A percentile compares a stretch with the other conserved stretches of the same genome.
These are phyloP conservation scores for Penicillium odoratum DNA, from an alignment of 495 filamentous ascomycete species.

Conservation along the genomic window DNA sequence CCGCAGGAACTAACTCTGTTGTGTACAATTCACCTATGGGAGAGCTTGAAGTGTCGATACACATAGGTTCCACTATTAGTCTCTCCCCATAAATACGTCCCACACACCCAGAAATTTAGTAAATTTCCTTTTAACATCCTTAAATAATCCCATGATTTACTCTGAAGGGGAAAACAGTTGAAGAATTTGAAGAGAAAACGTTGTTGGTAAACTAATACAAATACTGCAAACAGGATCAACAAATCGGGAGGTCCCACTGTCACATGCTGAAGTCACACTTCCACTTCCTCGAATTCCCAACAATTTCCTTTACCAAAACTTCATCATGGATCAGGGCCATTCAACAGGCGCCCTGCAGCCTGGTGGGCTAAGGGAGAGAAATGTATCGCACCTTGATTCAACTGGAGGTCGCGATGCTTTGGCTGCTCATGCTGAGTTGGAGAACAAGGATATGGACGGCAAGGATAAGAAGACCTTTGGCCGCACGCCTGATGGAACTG, in stretches of 20 bases:
- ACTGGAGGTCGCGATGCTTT: conserved; percentile 37
- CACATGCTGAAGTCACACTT: conserved; percentile 35
- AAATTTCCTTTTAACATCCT: not conserved
- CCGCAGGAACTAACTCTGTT: conserved; percentile 18
- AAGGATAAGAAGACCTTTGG: conserved; percentile 80
- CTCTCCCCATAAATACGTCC: conserved; percentile 9
- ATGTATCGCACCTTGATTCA: conserved; percentile 35
- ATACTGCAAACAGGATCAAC: conserved; percentile 22
- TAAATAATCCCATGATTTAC: conserved; percentile 1
- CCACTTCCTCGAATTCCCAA: conserved; percentile 13
- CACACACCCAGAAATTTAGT: conserved; percentile 2
- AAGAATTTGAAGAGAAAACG: not conserved
- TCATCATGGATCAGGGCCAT: conserved; percentile 45
- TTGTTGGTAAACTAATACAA: conserved; percentile 5
- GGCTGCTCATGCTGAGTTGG: conserved; percentile 36
- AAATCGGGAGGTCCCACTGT: conserved; percentile 23
- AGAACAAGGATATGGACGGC: conserved; percentile 42
- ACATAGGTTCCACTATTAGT: conserved; percentile 21
- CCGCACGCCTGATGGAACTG: conserved; percentile 83
- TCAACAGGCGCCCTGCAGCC: conserved; percentile 45
- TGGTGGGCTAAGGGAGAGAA: conserved; percentile 47
- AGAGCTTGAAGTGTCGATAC: conserved; percentile 1
- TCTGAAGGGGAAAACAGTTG: not conserved
- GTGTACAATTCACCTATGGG: conserved; percentile 9
- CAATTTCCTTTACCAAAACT: conserved; percentile 19